A percentile compares a stretch with the other conserved stretches of the same genome.
These are phyloP conservation scores for Globisporangium mamillatum DNA, from an alignment of 352 stramenopile species.

Conservation along the genomic window DNA sequence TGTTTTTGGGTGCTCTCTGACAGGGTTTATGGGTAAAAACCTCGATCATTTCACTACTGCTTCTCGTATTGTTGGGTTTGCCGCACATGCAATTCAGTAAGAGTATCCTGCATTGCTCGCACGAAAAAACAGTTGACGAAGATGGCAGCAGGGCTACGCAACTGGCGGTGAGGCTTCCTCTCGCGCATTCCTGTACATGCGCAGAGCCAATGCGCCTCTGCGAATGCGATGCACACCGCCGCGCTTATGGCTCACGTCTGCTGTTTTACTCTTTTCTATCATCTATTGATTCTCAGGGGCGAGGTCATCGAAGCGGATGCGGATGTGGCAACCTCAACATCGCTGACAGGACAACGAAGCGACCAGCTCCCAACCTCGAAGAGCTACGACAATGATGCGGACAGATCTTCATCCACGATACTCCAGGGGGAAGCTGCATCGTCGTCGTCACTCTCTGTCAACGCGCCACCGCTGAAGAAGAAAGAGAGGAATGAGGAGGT, in stretches of 20 bases:
- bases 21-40: no score
- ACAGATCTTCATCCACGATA: neutral
- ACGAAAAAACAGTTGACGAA: neutral
- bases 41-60: no score
- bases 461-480: slow-evolving; percentile 19
- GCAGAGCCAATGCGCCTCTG: neutral
- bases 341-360: neutral
- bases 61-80: neutral
- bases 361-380: neutral
- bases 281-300: slow-evolving; percentile 12
- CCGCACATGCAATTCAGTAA: no score
- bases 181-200: neutral
- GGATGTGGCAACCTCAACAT: neutral
- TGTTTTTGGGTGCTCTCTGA: no score
- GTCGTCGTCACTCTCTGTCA: neutral
- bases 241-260: neutral
- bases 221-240: no score
- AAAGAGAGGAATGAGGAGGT: slow-evolving; percentile 25
- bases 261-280: neutral
- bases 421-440: neutral
- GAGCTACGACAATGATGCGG: slow-evolving; percentile 10
- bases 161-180: slow-evolving; percentile 27
- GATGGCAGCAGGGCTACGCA: slow-evolving; percentile 21
- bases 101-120: no score
- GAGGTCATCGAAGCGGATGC: slow-evolving; percentile 28